A percentile compares a stretch with the other conserved stretches of the same genome.
Conservation (phyloP, 768 basidiomycete species). For the Hericium rajendrae region DNA sequence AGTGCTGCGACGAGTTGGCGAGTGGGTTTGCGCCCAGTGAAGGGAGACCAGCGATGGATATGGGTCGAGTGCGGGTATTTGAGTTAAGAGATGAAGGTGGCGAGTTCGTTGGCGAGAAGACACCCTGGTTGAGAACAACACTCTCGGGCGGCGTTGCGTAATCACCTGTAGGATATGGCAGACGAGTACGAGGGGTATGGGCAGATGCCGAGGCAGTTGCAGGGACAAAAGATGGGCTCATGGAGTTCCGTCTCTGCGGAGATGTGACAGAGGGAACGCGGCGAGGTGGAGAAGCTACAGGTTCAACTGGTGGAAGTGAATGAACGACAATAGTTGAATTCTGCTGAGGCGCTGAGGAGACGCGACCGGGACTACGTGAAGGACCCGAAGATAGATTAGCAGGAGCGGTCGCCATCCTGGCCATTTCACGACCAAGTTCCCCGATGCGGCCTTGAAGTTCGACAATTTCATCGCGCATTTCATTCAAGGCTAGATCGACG, state of each 20-base stretch:
- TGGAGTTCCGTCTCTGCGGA: conserved; percentile 44
- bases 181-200: conserved; percentile 36
- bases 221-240: conserved; percentile 43
- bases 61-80: conserved; percentile 25
- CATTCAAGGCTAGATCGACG: conserved; percentile 34
- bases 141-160: conserved; percentile 59
- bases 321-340: conserved; percentile 40
- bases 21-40: conserved; percentile 7
- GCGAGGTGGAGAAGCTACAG: conserved; percentile 19
- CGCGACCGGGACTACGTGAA: conserved; percentile 34
- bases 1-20: conserved; percentile 6
- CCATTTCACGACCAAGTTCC: conserved; percentile 73
- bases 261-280: conserved; percentile 6
- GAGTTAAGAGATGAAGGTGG: conserved; percentile 28
- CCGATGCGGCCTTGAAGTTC: conserved; percentile 70
- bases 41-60: conserved; percentile 43
- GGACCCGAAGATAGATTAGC: conserved; percentile 43
- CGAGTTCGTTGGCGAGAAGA: conserved; percentile 45
- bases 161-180: conserved; percentile 80
- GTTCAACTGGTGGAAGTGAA: conserved; percentile 24
- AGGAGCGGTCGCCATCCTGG: conserved; percentile 52
- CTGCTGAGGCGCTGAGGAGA: conserved; percentile 36
- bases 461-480: conserved; percentile 56
- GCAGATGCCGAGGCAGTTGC: conserved; percentile 28
- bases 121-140: conserved; percentile 22